Percentiles rank a stretch among this genome's conserved stretches.
Conservation (phyloP, 1,284 basidiomycete species). For the Entoloma clypeatum region DNA sequence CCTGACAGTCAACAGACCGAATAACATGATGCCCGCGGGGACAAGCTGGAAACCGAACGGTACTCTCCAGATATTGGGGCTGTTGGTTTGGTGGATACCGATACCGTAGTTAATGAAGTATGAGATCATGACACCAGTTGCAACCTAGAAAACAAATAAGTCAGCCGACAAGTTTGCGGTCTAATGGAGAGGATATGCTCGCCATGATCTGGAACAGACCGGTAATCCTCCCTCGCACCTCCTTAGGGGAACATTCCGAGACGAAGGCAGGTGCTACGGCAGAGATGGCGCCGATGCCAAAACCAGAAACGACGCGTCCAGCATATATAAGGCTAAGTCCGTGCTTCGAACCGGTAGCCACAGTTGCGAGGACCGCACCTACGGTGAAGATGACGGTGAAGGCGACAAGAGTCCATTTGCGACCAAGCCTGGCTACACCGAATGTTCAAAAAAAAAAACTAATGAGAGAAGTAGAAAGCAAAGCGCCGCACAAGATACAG, state of each 20-base stretch:
- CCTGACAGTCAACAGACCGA: constrained; percentile 70
- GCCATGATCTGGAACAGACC: constrained; percentile 84
- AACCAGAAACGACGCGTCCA: constrained; percentile 67
- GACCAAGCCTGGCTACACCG: constrained; percentile 51
- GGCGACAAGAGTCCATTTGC: constrained; percentile 50
- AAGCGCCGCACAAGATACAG: constrained; percentile 50
- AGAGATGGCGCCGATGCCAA: constrained; percentile 67
- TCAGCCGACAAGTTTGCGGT: no score
- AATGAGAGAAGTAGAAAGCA: neutral
- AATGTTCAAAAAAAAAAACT: neutral
- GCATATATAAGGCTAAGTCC: constrained; percentile 67
- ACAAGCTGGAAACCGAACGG: constrained; percentile 76
- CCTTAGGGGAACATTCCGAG: constrained; percentile 75
- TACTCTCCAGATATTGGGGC: constrained; percentile 61
- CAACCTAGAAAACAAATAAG: constrained; percentile 36
- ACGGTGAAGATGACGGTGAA: constrained; percentile 62
- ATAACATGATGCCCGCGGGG: constrained; percentile 72
- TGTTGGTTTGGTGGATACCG: constrained; percentile 46
- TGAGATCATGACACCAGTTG: constrained; percentile 70
- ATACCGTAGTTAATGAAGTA: constrained; percentile 75
- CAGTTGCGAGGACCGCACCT: constrained; percentile 62
- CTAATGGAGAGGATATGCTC: constrained; percentile 2
- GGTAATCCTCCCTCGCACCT: constrained; percentile 68
- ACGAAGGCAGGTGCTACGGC: constrained; percentile 72
- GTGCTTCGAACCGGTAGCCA: constrained; percentile 43